phyloP scores from a whole-genome alignment of 352 stramenopile species.

The Phytophthora pisi region DNA sequence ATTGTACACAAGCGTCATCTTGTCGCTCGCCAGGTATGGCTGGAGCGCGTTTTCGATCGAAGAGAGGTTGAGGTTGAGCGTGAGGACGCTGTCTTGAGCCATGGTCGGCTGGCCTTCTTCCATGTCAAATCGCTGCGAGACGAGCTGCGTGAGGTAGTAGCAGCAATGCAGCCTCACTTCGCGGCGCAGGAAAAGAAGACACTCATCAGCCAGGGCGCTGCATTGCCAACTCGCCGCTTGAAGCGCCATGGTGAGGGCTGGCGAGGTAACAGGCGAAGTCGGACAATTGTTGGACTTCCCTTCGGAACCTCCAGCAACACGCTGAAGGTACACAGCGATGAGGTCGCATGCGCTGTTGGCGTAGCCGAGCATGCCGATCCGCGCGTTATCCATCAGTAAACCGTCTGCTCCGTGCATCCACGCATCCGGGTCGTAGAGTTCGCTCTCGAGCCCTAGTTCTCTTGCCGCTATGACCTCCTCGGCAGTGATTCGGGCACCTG shows the following conservation, averaged over 20 bases:
- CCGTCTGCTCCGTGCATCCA: constrained; percentile 56
- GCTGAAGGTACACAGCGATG: constrained; percentile 60
- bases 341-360: constrained; percentile 79
- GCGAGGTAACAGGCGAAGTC: constrained; percentile 31
- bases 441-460: constrained; percentile 67
- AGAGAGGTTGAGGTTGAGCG: constrained; percentile 79
- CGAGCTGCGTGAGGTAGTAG: constrained; percentile 79
- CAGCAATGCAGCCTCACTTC: constrained; percentile 80
- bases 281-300: constrained; percentile 18
- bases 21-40: constrained; percentile 73
- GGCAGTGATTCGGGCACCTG: constrained; percentile 17
- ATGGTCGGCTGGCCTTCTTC: constrained; percentile 60
- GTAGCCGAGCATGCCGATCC: constrained; percentile 80
- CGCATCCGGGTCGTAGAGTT: constrained; percentile 62
- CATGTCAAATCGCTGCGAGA: constrained; percentile 66
- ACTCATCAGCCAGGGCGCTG: constrained; percentile 76
- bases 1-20: constrained; percentile 78
- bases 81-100: constrained; percentile 76
- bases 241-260: constrained; percentile 43
- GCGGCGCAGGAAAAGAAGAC: constrained; percentile 77
- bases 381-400: constrained; percentile 76
- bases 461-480: constrained; percentile 57
- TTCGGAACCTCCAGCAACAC: constrained; percentile 28
- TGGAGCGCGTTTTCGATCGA: constrained; percentile 75
- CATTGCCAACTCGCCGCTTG: constrained; percentile 73